Evolutionary conservation across 257 asterid genomes (phyloP).

Genomic region (Cynanchum wilfordii): DNA sequence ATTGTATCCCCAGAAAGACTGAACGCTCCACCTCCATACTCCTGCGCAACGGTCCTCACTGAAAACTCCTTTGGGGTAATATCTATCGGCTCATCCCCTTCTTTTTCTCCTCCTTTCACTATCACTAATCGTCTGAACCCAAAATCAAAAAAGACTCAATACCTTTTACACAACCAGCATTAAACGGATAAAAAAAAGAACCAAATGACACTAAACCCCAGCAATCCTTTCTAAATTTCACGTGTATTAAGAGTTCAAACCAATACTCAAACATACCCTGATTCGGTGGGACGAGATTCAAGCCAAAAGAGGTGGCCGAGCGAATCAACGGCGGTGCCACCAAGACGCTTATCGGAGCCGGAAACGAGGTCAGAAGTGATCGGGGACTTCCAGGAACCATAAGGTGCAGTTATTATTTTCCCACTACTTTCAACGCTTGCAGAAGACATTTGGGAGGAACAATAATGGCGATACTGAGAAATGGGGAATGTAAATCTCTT

Average conservation of each 20-base stretch:
- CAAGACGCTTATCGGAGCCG: slow-evolving; percentile 65
- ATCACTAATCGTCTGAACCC: slow-evolving; percentile 68
- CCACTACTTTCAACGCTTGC: background rate
- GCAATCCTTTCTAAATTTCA: background rate
- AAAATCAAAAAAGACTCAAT: slow-evolving; percentile 6
- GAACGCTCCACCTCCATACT: slow-evolving; percentile 93
- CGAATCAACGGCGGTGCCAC: slow-evolving; percentile 63
- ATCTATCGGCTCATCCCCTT: slow-evolving; percentile 51
- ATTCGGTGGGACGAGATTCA: slow-evolving; percentile 79
- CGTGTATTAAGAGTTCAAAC: background rate
- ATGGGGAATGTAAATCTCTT: slow-evolving; percentile 1
- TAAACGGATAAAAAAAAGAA: no score
- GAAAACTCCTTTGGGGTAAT: slow-evolving; percentile 73
- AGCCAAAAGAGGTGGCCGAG: slow-evolving; percentile 67
- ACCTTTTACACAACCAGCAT: background rate
- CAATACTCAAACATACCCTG: slow-evolving; percentile 44
- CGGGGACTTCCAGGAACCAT: slow-evolving; percentile 96
- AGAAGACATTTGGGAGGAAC: slow-evolving; percentile 24
- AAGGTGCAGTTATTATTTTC: slow-evolving; percentile 56
- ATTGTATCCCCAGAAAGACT: slow-evolving; percentile 51
- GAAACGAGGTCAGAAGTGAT: slow-evolving; percentile 82
- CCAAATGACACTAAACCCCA: background rate
- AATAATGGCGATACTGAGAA: background rate
- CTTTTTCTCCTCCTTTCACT: slow-evolving; percentile 63
- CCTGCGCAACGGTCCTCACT: slow-evolving; percentile 85